These are phyloP conservation scores for Akanthomyces lecanii DNA, from an alignment of 2,329 filamentous ascomycete species.

Conservation along the genomic window DNA sequence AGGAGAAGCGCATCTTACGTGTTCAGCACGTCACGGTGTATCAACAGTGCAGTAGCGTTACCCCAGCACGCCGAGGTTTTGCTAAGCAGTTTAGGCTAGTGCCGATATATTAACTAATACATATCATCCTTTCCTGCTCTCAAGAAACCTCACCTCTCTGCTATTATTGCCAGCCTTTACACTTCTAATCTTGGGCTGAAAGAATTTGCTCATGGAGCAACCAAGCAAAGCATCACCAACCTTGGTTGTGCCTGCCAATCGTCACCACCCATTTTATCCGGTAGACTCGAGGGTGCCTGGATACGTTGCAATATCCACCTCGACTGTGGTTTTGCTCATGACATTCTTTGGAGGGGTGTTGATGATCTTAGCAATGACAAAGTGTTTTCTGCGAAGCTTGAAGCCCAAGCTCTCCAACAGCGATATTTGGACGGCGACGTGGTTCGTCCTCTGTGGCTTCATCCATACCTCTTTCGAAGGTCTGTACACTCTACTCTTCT, in stretches of 20 bases:
- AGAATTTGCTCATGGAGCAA: neutral
- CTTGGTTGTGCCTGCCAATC: neutral
- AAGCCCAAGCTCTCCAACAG: constrained; percentile 46
- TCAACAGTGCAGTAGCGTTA: no score
- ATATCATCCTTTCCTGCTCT: no score
- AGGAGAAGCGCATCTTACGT: no score
- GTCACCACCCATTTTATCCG: neutral
- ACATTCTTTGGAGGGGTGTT: neutral
- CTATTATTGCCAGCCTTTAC: no score
- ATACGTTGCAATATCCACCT: neutral
- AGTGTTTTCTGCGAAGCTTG: constrained; percentile 45
- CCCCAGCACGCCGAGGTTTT: no score
- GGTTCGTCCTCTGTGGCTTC: constrained; percentile 64
- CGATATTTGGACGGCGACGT: constrained; percentile 60
- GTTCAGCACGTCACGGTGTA: no score
- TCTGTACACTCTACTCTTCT: constrained; percentile 2
- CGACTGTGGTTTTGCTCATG: neutral
- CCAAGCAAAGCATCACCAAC: neutral
- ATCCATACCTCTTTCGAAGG: constrained; percentile 32
- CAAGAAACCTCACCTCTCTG: no score
- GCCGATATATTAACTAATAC: no score
- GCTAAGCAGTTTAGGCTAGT: no score
- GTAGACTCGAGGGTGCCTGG: neutral
- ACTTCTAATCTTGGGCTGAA: no score
- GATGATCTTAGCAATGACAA: neutral